Evolutionary conservation across 495 filamentous ascomycete species (phyloP), one percentile per base, ranked within the genome.

Genomic region (Trichoderma reesei): DNA sequence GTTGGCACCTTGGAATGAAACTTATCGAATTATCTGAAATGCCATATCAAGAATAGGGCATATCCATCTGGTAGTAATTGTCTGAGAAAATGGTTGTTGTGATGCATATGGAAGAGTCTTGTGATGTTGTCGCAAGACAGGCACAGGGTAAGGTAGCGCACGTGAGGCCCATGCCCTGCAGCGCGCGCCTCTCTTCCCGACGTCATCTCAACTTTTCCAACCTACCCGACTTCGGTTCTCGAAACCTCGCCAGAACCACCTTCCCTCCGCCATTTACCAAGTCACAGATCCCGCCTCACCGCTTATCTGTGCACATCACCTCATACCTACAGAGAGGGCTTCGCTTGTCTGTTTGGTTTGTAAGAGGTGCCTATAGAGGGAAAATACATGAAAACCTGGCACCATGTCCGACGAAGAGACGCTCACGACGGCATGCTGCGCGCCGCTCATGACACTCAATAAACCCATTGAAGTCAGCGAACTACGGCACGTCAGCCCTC

Each of bases 381-480:
- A 1, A 26, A 26, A 26, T 26, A 31, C 33, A 33, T 31, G 33
- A 33, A 2, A 56, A 3, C 11, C 18, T 7, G 8, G 18, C 48
- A 56, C 13, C 48, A 56, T 56, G 51, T 13, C 51, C 26, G 64
- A 65, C 60, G 64, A 65, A 37, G 64, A 65, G 26, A 38, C 51
- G 1, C 33, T 56, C 44, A 44, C 42, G 11, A 33, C 16, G 6
- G 18, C 11, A 14, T 63, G 41, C 64, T 65, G 64, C 59, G 26
- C 41, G 10, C 46, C 64, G 26, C 31, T 63, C 31, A 1, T 38
- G 33, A 26, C 60, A 16, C 42, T 65, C 34, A 48, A 39, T 13
- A 34, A 20, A 20, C 64, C 64, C 36, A 56, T 65, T 13, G 64
- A 65, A 41, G 38, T 65, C 14, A 61, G 64, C 36, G 60, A 62